A percentile compares a stretch with the other conserved stretches of the same genome.
These are phyloP conservation scores for Ensete ventricosum DNA, from an alignment of 176 grass and related monocot species.

Conservation along the genomic window DNA sequence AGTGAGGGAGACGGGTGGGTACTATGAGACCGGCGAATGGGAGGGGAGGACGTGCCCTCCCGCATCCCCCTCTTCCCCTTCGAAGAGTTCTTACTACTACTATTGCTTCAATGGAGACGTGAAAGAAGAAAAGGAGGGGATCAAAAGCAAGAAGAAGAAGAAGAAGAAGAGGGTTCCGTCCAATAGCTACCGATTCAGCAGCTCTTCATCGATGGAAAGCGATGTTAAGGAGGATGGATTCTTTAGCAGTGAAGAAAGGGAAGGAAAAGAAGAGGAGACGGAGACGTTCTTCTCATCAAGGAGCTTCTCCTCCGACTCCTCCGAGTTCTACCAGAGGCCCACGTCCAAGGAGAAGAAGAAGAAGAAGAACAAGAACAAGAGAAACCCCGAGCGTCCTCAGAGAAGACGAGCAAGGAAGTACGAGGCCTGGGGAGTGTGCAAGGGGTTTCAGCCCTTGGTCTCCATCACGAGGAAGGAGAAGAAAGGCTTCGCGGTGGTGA, in stretches of 20 bases:
- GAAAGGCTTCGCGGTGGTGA: slow-evolving; percentile 69
- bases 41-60: slow-evolving; percentile 27
- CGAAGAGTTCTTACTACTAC: slow-evolving; percentile 26
- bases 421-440: neutral
- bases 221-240: slow-evolving; percentile 24
- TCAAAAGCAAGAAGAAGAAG: neutral
- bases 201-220: slow-evolving; percentile 33
- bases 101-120: neutral
- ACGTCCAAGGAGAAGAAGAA: slow-evolving; percentile 32
- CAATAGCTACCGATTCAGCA: slow-evolving; percentile 71
- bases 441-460: slow-evolving; percentile 61
- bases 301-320: slow-evolving; percentile 97
- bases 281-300: slow-evolving; percentile 77
- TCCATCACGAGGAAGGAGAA: slow-evolving; percentile 19
- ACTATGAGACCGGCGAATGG: slow-evolving; percentile 10
- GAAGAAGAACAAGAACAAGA: neutral
- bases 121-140: neutral
- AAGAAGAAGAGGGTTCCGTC: slow-evolving; percentile 18
- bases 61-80: slow-evolving; percentile 37
- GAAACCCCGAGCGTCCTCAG: neutral
- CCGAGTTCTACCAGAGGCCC: slow-evolving; percentile 64
- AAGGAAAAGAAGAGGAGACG: slow-evolving; percentile 31
- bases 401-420: neutral
- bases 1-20: slow-evolving; percentile 19
- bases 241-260: slow-evolving; percentile 57